Base-by-base conservation (phyloP, 768 basidiomycete species). In the Calocybe indica region DNA sequence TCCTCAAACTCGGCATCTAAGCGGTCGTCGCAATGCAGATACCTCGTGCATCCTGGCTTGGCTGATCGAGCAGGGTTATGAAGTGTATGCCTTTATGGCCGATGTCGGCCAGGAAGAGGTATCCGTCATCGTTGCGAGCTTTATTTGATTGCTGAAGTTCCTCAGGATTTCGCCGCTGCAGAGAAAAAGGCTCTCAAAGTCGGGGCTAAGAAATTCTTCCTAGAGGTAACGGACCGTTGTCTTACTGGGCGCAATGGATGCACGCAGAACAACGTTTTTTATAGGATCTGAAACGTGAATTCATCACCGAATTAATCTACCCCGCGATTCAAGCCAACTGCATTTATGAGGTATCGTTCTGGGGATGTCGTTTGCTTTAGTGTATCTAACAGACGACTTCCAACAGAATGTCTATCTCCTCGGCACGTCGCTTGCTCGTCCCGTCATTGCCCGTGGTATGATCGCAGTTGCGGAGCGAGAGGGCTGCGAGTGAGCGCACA, bases 361-460 rank as follows among this genome's bases (percentile, higher is more conserved):
- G 55, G 45, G 28, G 43, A 40, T 48, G 42, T 36, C 39, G 48
- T 7, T 22, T 22, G 22, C 22, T 22, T 4, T 22, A 22, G 22
- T 22, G 1, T 36, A 31, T 37, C 12, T 35, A 33, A 40, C 51
- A 15, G 53, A 46, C 33, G 34, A 40, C 49, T 35, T 35, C 44
- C 10, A 33, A 29, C 47, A 92, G 88, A 90, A 90, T 59, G 90
- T 98, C 46, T 99, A 98, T 71, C 86, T 98, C 31, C 85, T 98
- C 43, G 96, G 95, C 31, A 98, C 96, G 9, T 97, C 95, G 7
- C 85, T 99, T 44, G 95, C 96, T 44, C 90, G 96, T 29, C 96
- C 96, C 15, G 95, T 99, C 58, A 99, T 98, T 63, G 93, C 96
- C 47, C 92, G 96, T 52, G 95, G 94, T 28, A 99, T 99, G 96